A percentile compares a stretch with the other conserved stretches of the same genome.
Evolutionary conservation across 139 green algal genomes (phyloP).

Genomic region (Chlamydomonas schloesseri): DNA sequence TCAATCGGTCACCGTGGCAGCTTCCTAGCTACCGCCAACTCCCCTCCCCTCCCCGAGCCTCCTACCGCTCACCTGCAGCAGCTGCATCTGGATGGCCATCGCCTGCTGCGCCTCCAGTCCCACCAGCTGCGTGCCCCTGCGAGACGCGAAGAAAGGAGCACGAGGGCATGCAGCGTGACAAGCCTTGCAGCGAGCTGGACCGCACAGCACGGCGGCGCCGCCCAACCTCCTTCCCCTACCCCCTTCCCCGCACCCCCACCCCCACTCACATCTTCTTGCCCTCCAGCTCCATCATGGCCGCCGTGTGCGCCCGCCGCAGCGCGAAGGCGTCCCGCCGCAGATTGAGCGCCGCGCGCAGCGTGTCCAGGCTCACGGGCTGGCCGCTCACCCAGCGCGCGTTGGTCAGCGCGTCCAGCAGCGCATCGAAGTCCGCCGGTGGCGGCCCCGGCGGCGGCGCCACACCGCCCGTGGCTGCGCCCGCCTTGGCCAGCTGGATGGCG

Average conservation of each 20-base stretch:
- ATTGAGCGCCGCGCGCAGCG: slow-evolving; percentile 1
- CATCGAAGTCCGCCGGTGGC: slow-evolving; percentile 10
- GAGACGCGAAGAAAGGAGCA: too few species aligned
- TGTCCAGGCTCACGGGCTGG: slow-evolving; percentile 25
- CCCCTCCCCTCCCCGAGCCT: background rate
- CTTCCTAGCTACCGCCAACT: too few species aligned
- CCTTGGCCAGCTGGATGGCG: background rate
- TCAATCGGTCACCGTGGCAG: too few species aligned
- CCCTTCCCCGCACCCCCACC: too few species aligned
- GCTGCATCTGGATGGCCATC: slow-evolving; percentile 34
- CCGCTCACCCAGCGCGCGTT: slow-evolving; percentile 24
- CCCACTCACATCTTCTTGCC: slow-evolving; percentile 4
- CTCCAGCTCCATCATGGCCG: slow-evolving; percentile 14
- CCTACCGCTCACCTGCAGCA: slow-evolving; percentile 27
- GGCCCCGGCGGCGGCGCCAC: background rate
- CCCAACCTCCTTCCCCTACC: background rate
- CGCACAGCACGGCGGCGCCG: too few species aligned
- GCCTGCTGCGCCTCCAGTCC: slow-evolving; percentile 30
- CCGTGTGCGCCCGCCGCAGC: slow-evolving; percentile 11
- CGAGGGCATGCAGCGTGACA: too few species aligned
- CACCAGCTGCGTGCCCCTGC: slow-evolving; percentile 11
- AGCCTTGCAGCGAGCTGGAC: too few species aligned
- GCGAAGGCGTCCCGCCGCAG: slow-evolving; percentile 26
- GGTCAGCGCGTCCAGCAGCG: slow-evolving; percentile 22
- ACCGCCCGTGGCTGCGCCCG: background rate